Evolutionary conservation across 2,329 filamentous ascomycete species (phyloP).

Genomic region (Penicillium sp.): DNA sequence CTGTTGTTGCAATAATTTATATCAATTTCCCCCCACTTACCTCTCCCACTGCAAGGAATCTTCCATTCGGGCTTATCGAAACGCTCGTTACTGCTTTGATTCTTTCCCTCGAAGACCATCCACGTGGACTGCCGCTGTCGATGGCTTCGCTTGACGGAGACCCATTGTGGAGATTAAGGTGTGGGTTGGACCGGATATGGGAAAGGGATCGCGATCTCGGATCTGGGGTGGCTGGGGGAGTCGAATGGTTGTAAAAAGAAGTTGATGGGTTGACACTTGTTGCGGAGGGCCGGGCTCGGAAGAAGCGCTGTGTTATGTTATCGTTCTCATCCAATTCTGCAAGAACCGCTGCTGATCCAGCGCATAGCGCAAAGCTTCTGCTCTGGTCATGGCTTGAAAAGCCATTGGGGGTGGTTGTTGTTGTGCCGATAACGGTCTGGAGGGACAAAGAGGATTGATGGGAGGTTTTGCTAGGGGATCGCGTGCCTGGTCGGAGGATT

Average conservation of each 20-base stretch:
- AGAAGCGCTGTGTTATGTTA: conserved; percentile 75
- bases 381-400: conserved; percentile 76
- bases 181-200: conserved; percentile 49
- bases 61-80: conserved; percentile 80
- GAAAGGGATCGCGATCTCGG: conserved; percentile 59
- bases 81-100: conserved; percentile 94
- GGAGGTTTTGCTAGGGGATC: conserved; percentile 58
- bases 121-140: conserved; percentile 64
- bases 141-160: conserved; percentile 52
- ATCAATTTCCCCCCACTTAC: conserved; percentile 38
- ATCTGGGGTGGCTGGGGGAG: conserved; percentile 55
- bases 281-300: conserved; percentile 72
- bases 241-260: conserved; percentile 55
- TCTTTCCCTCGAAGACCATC: conserved; percentile 83
- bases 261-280: conserved; percentile 64
- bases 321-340: conserved; percentile 70
- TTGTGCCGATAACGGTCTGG: conserved; percentile 85
- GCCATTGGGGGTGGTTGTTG: conserved; percentile 76
- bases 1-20: neutral
- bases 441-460: conserved; percentile 61
- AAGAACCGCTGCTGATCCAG: conserved; percentile 89
- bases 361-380: conserved; percentile 78
- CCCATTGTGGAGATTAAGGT: conserved; percentile 42
- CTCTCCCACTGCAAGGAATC: conserved; percentile 87
- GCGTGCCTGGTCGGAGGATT: conserved; percentile 59